Evolutionary conservation across 805 yeast species (phyloP).

Genomic region (Metschnikowia kofuensis): DNA sequence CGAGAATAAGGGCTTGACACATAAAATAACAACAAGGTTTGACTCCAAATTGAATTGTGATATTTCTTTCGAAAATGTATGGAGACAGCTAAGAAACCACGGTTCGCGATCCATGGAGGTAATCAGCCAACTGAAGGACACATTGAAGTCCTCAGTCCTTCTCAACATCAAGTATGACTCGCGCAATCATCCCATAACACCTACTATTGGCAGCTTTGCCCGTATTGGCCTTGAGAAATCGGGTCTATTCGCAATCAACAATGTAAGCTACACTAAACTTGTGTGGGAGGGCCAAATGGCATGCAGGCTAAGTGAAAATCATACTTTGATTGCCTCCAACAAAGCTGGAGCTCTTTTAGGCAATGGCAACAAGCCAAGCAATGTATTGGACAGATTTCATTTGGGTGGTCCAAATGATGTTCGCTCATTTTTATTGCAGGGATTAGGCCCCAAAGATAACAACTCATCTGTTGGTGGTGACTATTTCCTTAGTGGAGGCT

Average conservation of each 20-base stretch:
- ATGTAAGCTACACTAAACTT: conserved; percentile 37
- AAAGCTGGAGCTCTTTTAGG: conserved; percentile 34
- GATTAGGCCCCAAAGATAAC: conserved; percentile 53
- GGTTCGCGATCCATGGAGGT: conserved; percentile 30
- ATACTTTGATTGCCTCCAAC: conserved; percentile 25
- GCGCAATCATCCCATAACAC: conserved; percentile 42
- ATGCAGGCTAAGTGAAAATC: conserved; percentile 16
- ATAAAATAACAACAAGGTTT: conserved; percentile 38
- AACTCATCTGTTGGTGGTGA: conserved; percentile 54
- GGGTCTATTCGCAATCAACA: conserved; percentile 27
- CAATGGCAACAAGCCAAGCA: conserved; percentile 22
- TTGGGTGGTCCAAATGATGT: conserved; percentile 62
- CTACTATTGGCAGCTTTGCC: conserved; percentile 38
- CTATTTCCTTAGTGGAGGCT: conserved; percentile 44
- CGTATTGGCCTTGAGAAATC: conserved; percentile 36
- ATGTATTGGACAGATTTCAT: conserved; percentile 51
- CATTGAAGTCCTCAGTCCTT: conserved; percentile 43
- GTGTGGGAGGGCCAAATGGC: conserved; percentile 41
- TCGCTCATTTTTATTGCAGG: conserved; percentile 49
- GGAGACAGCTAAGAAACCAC: conserved; percentile 32
- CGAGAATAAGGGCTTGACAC: conserved; percentile 40
- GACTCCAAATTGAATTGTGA: conserved; percentile 45
- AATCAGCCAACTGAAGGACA: conserved; percentile 41
- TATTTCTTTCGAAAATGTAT: conserved; percentile 43
- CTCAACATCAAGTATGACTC: conserved; percentile 43